Base-by-base conservation (phyloP, 495 filamentous ascomycete species). In the Hypomontagnella monticulosa region DNA sequence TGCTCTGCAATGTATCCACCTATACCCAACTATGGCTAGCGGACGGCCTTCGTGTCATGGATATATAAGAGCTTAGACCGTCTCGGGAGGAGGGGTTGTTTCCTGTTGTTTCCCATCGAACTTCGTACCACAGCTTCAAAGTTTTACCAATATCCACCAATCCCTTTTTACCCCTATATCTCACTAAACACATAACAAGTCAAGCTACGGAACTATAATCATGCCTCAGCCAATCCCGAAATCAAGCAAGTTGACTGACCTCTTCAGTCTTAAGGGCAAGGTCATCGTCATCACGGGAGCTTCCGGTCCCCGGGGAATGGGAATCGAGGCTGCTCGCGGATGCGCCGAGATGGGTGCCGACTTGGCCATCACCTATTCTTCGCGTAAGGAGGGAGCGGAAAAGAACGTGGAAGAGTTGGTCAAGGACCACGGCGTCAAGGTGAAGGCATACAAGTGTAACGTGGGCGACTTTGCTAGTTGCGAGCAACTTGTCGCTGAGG, bases 401-500 rank as follows among this genome's bases (percentile, higher is more conserved):
- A 83, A 88, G 70, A 83, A 91, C 42, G 79, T 83, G 54, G 79
- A 76, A 52, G 80, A 84, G 60, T 81, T 88, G 10, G 52, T 14
- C 3, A 70, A 69, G 44, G 70, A 73, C 0, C 76, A 78, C 61
- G 84, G 86, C 48, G 80, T 91, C 61, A 88, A 87, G 42, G 84
- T 83, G 56, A 83, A 83, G 56, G 89, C 85, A 68, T 89, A 90
- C 80, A 83, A 84, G 66, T 82, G 84, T 40, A 83, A 91, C 73
- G 81, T 91, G n/a, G 80, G 83, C 50, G 83, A 90, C 53, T 84
- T 74, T n/a, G 67, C 72, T 19, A 77, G 82, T 8, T 81, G 87
- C 14, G 77, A 83, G 47, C 77, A 81, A 50, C 74, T 89, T 36
- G 84, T 89, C 49, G 65, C 72, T 4, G 75, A 83, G n/a, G 76